Evolutionary conservation across 352 stramenopile species (phyloP).

Genomic region (Pythium diclinum): DNA sequence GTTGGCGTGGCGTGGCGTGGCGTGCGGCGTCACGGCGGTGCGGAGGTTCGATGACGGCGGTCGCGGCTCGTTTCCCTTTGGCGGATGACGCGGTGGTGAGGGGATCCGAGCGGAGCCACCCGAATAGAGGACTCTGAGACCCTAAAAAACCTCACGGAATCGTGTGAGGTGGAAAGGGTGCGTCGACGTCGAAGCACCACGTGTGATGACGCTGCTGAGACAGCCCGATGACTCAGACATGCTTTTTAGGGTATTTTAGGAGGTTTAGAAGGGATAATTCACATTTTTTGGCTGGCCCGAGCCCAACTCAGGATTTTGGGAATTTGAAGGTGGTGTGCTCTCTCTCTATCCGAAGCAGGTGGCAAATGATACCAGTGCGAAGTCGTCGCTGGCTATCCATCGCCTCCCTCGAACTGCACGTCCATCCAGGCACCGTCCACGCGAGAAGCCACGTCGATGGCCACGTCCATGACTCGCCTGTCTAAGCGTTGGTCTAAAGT

Average conservation of each 20-base stretch:
- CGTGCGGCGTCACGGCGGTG: background rate
- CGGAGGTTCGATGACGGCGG: background rate
- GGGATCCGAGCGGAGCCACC: background rate
- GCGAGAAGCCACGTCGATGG: background rate
- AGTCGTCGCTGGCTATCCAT: background rate
- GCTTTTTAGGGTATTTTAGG: background rate
- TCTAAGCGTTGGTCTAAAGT: background rate
- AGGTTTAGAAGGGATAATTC: background rate
- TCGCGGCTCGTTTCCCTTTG: background rate
- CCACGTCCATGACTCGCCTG: background rate
- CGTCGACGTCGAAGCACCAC: conserved; percentile 19
- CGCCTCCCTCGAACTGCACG: background rate
- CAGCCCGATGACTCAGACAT: background rate
- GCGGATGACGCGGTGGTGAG: conserved; percentile 8
- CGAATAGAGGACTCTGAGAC: conserved; percentile 14
- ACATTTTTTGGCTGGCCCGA: background rate
- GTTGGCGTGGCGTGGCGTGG: background rate
- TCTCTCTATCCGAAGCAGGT: background rate
- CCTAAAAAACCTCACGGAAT: conserved; percentile 11
- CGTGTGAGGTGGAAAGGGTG: conserved; percentile 23
- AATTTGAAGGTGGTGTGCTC: background rate
- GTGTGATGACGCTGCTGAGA: conserved; percentile 20
- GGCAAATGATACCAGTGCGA: background rate
- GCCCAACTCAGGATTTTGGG: background rate
- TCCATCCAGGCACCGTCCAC: background rate